Evolutionary conservation across 495 filamentous ascomycete species (phyloP).

Genomic region (Penicillium tannophilum): DNA sequence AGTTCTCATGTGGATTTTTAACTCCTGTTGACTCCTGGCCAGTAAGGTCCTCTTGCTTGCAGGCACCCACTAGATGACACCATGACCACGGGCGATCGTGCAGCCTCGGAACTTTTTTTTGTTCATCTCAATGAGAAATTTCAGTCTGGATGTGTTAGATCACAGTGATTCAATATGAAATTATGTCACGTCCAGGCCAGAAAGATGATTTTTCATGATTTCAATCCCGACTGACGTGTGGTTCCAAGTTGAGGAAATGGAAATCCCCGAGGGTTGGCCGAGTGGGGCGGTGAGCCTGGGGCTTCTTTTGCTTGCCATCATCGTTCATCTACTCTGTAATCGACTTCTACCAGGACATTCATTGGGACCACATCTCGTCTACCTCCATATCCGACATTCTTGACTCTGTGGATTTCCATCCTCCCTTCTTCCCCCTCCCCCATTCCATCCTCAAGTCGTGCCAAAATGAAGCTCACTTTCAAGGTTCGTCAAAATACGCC

Average conservation of each 20-base stretch:
- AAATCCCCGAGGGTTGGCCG: conserved; percentile 3
- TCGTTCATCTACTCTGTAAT: conserved; percentile 15
- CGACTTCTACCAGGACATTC: conserved; percentile 13
- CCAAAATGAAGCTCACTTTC: conserved; percentile 82
- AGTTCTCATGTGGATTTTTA: neutral
- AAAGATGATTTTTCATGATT: neutral
- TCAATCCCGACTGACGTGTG: neutral
- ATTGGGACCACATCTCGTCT: conserved; percentile 2
- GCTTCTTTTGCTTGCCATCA: conserved; percentile 13
- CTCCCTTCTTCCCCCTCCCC: conserved; percentile 14
- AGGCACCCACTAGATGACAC: neutral
- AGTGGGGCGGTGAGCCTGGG: conserved; percentile 6
- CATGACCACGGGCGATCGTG: neutral
- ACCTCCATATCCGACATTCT: neutral
- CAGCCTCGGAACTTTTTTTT: neutral
- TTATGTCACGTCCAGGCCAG: neutral
- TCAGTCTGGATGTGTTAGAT: neutral
- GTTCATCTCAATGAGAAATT: neutral
- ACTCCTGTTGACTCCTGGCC: neutral
- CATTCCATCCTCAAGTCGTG: conserved; percentile 16
- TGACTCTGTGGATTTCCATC: conserved; percentile 7
- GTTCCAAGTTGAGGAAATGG: neutral
- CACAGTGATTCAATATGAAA: neutral
- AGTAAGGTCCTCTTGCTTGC: conserved; percentile 3
- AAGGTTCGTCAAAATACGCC: conserved; percentile 54